phyloP scores from a whole-genome alignment of 2,329 filamentous ascomycete species.

The Ceratocystis smalleyi region DNA sequence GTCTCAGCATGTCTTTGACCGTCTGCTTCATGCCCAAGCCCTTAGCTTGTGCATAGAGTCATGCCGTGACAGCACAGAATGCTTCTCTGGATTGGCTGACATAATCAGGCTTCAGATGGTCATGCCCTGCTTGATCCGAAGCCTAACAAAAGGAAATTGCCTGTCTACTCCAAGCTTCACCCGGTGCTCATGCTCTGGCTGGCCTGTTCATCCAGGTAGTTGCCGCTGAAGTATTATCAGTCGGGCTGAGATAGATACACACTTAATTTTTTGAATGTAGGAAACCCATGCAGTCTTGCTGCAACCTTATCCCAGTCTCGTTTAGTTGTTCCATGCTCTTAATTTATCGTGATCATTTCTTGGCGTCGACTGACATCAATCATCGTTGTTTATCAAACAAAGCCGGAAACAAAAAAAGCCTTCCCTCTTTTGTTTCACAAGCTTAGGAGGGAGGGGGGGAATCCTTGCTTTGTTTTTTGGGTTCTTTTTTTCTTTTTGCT shows the following conservation, averaged over 20 bases:
- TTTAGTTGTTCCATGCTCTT: neutral
- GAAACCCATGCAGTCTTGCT: neutral
- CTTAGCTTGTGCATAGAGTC: neutral
- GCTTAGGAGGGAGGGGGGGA: neutral
- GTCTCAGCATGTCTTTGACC: neutral
- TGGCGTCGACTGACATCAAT: too few species aligned
- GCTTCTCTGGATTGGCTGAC: neutral
- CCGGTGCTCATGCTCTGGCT: neutral
- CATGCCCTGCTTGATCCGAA: neutral
- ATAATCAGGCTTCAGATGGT: neutral
- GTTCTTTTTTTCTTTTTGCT: neutral
- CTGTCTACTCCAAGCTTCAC: neutral
- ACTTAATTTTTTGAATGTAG: neutral
- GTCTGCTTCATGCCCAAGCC: neutral
- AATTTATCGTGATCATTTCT: too few species aligned
- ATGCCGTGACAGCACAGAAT: neutral
- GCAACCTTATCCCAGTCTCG: neutral
- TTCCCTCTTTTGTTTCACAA: neutral
- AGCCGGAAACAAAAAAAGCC: too few species aligned
- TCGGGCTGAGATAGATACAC: constrained; percentile 2
- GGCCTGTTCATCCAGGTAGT: neutral
- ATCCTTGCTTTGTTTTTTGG: neutral
- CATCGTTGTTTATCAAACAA: too few species aligned
- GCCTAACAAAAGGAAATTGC: neutral
- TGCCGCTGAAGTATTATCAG: neutral